Conservation (phyloP, 108 stramenopile species). For the Epipyxis sp. region DNA sequence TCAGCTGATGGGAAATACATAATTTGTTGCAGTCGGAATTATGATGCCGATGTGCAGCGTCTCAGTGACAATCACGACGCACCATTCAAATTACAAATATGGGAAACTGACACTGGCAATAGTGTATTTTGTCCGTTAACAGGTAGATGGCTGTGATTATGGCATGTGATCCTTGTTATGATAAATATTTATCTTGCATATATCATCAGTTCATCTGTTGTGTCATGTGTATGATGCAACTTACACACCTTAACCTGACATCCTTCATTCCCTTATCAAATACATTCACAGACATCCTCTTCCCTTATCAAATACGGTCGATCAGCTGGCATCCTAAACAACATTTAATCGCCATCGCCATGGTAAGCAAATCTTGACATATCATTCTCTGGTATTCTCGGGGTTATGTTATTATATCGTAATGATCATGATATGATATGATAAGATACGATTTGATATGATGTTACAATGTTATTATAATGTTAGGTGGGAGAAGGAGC, state of each 20-base stretch:
- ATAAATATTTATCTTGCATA: neutral
- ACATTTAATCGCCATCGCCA: neutral
- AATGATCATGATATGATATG: neutral
- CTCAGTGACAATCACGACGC: neutral
- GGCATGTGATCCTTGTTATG: too few species aligned
- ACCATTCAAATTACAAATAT: neutral
- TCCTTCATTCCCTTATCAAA: neutral
- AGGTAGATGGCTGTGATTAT: too few species aligned
- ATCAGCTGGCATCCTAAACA: slow-evolving; percentile 11
- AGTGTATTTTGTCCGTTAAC: neutral
- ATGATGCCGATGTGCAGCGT: neutral
- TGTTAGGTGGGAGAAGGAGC: too few species aligned
- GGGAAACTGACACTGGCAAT: slow-evolving; percentile 3
- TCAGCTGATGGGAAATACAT: neutral
- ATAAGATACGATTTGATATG: neutral
- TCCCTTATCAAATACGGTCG: neutral
- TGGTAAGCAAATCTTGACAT: neutral
- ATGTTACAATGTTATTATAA: too few species aligned
- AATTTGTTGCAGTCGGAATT: neutral
- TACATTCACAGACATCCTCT: neutral
- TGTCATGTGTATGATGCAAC: neutral
- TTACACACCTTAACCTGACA: neutral
- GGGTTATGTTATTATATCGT: too few species aligned
- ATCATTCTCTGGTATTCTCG: too few species aligned
- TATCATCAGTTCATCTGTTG: neutral